Base-by-base conservation (phyloP, 2,329 filamentous ascomycete genomes). In the Lasiodiplodia gonubiensis region DNA sequence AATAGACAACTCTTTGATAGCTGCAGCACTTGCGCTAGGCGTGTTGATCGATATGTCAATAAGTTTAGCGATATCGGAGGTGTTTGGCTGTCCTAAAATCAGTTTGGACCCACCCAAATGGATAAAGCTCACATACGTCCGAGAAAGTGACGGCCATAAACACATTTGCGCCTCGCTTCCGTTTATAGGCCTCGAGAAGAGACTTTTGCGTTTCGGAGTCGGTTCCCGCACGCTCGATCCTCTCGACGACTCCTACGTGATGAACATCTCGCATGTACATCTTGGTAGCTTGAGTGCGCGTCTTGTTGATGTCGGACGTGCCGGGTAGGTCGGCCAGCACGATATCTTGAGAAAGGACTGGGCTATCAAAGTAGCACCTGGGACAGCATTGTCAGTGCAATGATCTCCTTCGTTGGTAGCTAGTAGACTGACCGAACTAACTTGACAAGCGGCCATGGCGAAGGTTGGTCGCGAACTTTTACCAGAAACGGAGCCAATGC, bases 401-500 rank as follows among this genome's bases (percentile, higher is more conserved):
- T 3, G 8, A 42, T 12, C 2, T 49, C 21, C 10, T n/a, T 16
- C 14, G 48, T 4, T 51, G 14, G 8, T 2, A 2, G 5, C 6
- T 11, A 42, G 16, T 30, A 21, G 12, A 35, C 68, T 54, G 37
- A 68, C 60, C 68, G 64, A 4, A 74, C 66, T 1, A 68, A 33
- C 46, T 68, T 67, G 8, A 76, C 72, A 0, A 76, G 63, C 1
- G 73, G 73, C 71, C 72, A 75, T 12, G 72, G 71, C 1, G 66
- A 71, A 39, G 64, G 64, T 3, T 8, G 16, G 1, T 33, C 12
- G 7, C 14, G 10, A 6, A 37, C 39, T 2, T 33, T 25, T 11
- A 16, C 25, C n/a, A 65, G 12, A 16, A 46, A 59, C 4, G 39
- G 52, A 3, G n/a, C 42, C 4, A 59, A 14, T 11, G 18, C 2